Evolutionary conservation across 1,284 basidiomycete genomes (phyloP), one percentile per base, ranked within the genome.

Genomic region (Puccinia novopanici): DNA sequence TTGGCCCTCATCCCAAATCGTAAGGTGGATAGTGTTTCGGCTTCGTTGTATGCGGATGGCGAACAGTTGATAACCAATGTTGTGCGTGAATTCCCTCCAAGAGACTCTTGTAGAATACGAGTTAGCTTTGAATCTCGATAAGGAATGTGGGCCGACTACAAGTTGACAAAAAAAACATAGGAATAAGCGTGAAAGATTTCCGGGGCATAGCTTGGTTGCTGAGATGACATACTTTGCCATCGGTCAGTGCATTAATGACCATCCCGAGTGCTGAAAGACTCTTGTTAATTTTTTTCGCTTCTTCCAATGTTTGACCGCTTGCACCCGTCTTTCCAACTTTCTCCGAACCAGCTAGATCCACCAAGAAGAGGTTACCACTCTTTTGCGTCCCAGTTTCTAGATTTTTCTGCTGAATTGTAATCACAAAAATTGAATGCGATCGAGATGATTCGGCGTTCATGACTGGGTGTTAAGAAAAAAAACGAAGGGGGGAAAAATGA

Each of bases 201-300:
- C 10, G 59, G 34, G 59, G 3, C 19, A 12, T 22, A 4, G 9
- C 4, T 12, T 30, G 6, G 6, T 6, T 42, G 37, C 24, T 42
- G 52, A 57, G 37, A 67, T 59, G 2, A 57, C 89, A 72, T 83
- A 92, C 95, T 90, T 98, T 98, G 82, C 92, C 90, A 85, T 99
- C 97, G 2, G 97, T 99, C 82, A 99, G 88, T 3, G 96, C 93
- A 84, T 99, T 99, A 87, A 99, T 99, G 85, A 99, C 97, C 95
- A 99, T 99, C 70, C 97, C 97, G 82, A 99, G 90, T 15, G 97
- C 96, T 27, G 95, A 98, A 59, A 99, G 88, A 81, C 92, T 94
- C 88, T 99, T 99, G 89, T 99, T 99, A 88, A 99, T 99, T 89
- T 99, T 99, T 90, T 99, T 99, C 17, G 97, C 97, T 87, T 99